Evolutionary conservation across 441 rosid species (phyloP), one percentile per base, ranked within the genome.

Genomic region (Adansonia grandidieri): DNA sequence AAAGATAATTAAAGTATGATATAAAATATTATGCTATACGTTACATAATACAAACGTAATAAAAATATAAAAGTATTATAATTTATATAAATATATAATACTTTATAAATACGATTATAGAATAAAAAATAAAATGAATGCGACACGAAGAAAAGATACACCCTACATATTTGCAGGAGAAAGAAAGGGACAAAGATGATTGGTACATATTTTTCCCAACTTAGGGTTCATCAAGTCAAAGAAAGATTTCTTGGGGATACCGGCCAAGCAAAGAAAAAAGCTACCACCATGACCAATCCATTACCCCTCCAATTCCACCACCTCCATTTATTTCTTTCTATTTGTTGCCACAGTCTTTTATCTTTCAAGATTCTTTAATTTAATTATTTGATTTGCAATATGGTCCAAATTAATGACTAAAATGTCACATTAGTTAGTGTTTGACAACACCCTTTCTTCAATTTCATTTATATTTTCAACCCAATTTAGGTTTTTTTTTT

Each of bases 241-340:
- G 82, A 84, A 85, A 82, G 80, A 76, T 80, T 82, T 78, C 75
- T 72, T 67, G 68, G 81, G 68, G 84, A 84, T 28, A 77, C 58
- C 80, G 61, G 68, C 86, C 87, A 81, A 84, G 76, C 17, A 71
- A 80, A 88, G 85, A 85, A 87, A 82, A 88, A 81, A 82, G 73
- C 76, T 9, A 17, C 61, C 19, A 5, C 44, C 44, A 40, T 5
- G 6, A 40, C 0, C 44, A 40, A 28, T 48, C n/a, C 54, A 50
- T 10, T 62, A 8, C 22, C 28, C 50, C 66, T 50, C 44, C 44
- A 5, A 4, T 69, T 28, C 32, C 32, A 28, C 32, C 32, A 28
- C 32, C 32, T 28, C 32, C 32, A 28, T 28, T 1, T 28, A 28
- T 28, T 53, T 53, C 19, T 53, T 56, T 17, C 61, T 17, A 56